A percentile compares a stretch with the other conserved stretches of the same genome.
Conservation (phyloP, 306 rosid species). For the Pachyrhizus erosus region DNA sequence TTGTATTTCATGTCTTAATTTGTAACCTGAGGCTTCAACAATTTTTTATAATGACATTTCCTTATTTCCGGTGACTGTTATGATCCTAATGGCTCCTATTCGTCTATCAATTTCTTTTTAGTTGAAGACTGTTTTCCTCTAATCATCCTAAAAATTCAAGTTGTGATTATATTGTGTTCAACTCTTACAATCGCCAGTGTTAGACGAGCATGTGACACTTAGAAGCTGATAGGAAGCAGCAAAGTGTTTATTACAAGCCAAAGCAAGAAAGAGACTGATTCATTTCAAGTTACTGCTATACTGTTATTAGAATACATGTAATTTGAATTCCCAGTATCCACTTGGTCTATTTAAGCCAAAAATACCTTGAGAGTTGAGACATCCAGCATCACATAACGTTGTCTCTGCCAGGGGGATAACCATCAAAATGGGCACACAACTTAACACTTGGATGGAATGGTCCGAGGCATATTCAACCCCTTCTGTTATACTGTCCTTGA, state of each 20-base stretch:
- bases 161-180: conserved; percentile 4
- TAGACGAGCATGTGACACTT: conserved; percentile 1
- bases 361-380: conserved; percentile 40
- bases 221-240: background rate
- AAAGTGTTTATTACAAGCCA: background rate
- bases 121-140: background rate
- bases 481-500: background rate
- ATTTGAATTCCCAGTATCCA: conserved; percentile 30
- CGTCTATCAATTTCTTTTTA: conserved; percentile 17
- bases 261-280: background rate
- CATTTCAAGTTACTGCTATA: background rate
- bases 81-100: background rate
- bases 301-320: background rate
- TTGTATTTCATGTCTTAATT: conserved; percentile 37
- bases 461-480: conserved; percentile 32
- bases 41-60: conserved; percentile 35
- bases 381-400: background rate
- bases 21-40: conserved; percentile 33
- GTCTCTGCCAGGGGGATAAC: conserved; percentile 14
- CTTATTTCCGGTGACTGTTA: conserved; percentile 17
- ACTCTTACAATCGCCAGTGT: background rate
- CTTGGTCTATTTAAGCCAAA: conserved; percentile 37
- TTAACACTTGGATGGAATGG: conserved; percentile 3
- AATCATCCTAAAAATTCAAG: background rate
- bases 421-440: conserved; percentile 11